These are phyloP conservation scores for Colletotrichum sp. DNA, from an alignment of 2,329 filamentous ascomycete genomes.

Conservation along the genomic window DNA sequence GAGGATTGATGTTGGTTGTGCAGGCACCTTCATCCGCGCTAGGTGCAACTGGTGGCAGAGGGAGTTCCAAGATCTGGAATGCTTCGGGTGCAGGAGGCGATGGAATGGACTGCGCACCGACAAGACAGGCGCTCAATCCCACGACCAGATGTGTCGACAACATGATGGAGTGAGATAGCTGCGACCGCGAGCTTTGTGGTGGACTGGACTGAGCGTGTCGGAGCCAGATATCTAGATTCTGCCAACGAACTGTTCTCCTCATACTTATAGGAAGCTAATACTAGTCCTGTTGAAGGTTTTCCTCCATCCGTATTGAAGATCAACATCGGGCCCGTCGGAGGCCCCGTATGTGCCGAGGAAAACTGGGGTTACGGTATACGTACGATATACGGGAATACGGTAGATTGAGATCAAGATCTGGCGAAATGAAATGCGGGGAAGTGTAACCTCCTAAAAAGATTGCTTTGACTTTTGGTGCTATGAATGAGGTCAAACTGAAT, in stretches of 20 bases:
- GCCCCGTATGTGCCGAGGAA: not conserved
- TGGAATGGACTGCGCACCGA: slow-evolving; percentile 10
- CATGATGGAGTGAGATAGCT: not conserved
- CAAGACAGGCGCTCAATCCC: not conserved
- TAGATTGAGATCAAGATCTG: not conserved
- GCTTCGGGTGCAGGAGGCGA: slow-evolving; percentile 33
- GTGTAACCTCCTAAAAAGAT: not conserved
- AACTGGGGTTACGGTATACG: not conserved
- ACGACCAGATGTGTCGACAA: not conserved
- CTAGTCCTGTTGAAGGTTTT: not conserved
- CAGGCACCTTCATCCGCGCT: slow-evolving; percentile 34
- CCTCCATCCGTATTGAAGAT: not conserved
- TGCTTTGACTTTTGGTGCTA: no score
- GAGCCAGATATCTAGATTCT: not conserved
- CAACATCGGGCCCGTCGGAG: not conserved
- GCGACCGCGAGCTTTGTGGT: not conserved
- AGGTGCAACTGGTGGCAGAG: slow-evolving; percentile 38
- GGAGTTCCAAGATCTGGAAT: slow-evolving; percentile 37
- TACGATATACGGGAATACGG: not conserved
- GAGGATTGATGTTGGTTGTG: slow-evolving; percentile 34
- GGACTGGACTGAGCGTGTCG: not conserved
- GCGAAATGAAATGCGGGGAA: not conserved
- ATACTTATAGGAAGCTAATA: not conserved
- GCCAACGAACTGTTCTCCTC: no score
- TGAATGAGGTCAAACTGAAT: no score